Base-by-base conservation (phyloP, 257 asterid genomes). In the Pogostemon cablin region DNA sequence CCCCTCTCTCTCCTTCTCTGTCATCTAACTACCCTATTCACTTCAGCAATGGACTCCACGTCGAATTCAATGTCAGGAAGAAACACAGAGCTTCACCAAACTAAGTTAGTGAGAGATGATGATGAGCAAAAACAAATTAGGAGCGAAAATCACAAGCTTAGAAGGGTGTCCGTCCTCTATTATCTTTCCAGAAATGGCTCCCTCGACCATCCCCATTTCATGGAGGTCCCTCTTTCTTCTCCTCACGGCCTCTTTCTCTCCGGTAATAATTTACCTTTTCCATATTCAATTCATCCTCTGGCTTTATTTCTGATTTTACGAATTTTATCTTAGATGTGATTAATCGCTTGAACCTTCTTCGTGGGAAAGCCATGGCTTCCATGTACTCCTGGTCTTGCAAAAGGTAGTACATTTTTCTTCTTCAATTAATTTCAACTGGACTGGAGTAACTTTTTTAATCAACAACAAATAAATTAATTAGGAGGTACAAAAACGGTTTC, bases 171-270 rank as follows among this genome's bases (percentile, higher is more conserved):
- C 25, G 25, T 20, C 25, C 25, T 20, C 25, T 20, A 20, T 1
- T 20, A 20, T 20, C 25, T 20, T 1, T 20, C 25, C 25, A 20
- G 87, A 35, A 90, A 88, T 76, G 95, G 97, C 40, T 95, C 86
- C 62, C 97, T 90, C 20, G 85, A 90, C 49, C 98, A 90, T 50
- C 98, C 98, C 4, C 98, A 92, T 85, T 92, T 92, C 87, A 88
- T 90, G 87, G 97, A 92, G 76, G 97, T 92, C 40, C 84, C 89
- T 46, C 87, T 88, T 67, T 88, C 96, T 54, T 84, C 91, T 12
- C 78, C 86, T 0, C 69, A 73, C 4, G 91, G 86, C 62, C 91
- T 92, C 65, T 81, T 78, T 72, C 92, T 90, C 50, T 71, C 69
- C 76, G 97, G 97, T 88, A 56, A 2, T 1, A 2, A 39, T 12